Evolutionary conservation across 2,329 filamentous ascomycete genomes (phyloP).

Genomic region (Arthrobotrys entomopaga): DNA sequence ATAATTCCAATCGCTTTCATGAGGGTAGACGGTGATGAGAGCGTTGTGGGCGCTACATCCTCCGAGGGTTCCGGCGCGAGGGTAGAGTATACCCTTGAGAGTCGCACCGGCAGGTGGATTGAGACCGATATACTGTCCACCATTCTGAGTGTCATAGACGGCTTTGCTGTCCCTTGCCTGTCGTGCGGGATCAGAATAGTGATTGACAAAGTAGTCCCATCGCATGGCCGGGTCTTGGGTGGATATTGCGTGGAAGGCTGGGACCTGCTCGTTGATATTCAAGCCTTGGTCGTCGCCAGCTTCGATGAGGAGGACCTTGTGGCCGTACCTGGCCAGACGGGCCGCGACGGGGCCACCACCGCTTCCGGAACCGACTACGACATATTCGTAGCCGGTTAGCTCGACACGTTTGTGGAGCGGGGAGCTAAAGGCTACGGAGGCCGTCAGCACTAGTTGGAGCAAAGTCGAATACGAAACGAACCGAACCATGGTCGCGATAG

Average conservation of each 20-base stretch:
- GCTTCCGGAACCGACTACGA: slow-evolving; percentile 71
- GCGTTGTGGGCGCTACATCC: slow-evolving; percentile 62
- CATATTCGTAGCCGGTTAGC: slow-evolving; percentile 69
- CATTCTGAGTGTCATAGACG: slow-evolving; percentile 65
- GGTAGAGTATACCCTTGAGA: slow-evolving; percentile 65
- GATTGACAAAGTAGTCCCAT: slow-evolving; percentile 74
- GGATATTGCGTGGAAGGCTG: slow-evolving; percentile 67
- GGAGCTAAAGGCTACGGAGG: slow-evolving; percentile 1
- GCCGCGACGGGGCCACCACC: slow-evolving; percentile 71
- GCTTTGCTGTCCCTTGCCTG: slow-evolving; percentile 71
- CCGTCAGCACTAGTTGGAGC: slow-evolving; percentile 35
- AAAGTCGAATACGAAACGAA: slow-evolving; percentile 17
- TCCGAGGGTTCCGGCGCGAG: slow-evolving; percentile 65
- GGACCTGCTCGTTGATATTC: slow-evolving; percentile 67
- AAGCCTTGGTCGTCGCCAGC: slow-evolving; percentile 70
- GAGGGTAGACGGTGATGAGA: slow-evolving; percentile 61
- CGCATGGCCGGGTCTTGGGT: slow-evolving; percentile 69
- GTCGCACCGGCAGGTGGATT: slow-evolving; percentile 63
- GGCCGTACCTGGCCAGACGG: slow-evolving; percentile 70
- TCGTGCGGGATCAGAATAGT: slow-evolving; percentile 68
- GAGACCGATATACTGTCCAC: slow-evolving; percentile 61
- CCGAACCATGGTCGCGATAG: slow-evolving; percentile 2
- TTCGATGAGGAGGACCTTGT: slow-evolving; percentile 71
- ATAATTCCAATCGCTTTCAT: slow-evolving; percentile 63
- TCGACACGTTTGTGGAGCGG: slow-evolving; percentile 50